Base-by-base conservation (phyloP, 179 eudicot species). In the Spergularia azorica region DNA sequence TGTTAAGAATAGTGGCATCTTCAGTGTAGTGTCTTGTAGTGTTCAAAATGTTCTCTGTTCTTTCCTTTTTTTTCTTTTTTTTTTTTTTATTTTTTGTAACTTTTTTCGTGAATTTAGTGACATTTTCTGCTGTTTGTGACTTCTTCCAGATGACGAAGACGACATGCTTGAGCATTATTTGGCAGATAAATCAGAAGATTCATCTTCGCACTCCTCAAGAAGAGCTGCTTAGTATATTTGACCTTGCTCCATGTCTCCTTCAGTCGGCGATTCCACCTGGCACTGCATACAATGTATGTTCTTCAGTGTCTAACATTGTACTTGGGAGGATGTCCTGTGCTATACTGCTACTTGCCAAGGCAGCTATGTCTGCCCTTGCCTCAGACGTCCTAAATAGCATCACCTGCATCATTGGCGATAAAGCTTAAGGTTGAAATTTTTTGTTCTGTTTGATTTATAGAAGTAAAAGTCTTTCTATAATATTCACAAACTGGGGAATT, bases 111-210 rank as follows among this genome's bases (percentile, higher is more conserved):
- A 32, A 32, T 32, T 32, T 32, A 32, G 36, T 32, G 36, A 32
- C 12, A 56, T 74, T 46, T 20, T 69, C 54, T 39, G 58, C 13
- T 60, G 57, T 62, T 77, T 76, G 32, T 71, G 80, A 84, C 50
- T 74, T 63, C 52, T 26, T n/a, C 32, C 79, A 93, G 98, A 84
- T 85, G 98, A 94, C 59, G 98, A 94, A 84, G 97, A 94, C 0
- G 97, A 94, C 77, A 94, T 94, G 97, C 93, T 94, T 14, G 97
- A 94, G 83, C 98, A 92, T 78, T 92, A 89, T 74, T 83, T 94
- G 86, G 96, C 97, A 6, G 92, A 93, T 79, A 88, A 90, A 79
- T 71, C 85, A 77, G 94, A 84, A 82, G 95, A 86, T 74, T 67
- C 86, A 15, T 83, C 82, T 72, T 36, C 79, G 14, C 89, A 85